Evolutionary conservation across 352 stramenopile genomes (phyloP), one percentile per base, ranked within the genome.

Genomic region (Phytophthora idaei): DNA sequence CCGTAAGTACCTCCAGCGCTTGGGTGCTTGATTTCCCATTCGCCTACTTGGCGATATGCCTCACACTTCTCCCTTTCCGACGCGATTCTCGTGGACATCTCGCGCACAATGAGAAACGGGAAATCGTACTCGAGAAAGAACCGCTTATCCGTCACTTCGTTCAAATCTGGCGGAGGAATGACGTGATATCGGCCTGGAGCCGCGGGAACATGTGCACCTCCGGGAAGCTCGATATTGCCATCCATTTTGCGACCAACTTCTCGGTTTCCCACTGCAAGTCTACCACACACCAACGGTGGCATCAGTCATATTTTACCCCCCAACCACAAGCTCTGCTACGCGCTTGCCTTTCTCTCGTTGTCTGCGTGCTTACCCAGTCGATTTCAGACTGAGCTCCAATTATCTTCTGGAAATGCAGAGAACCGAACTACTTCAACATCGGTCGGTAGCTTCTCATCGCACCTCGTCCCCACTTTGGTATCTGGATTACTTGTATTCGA

Each of bases 51-150:
- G 2, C 17, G 0, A 31, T 6, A 1, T 31, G 21, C 44, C 8
- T 49, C 44, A 2, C 1, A 1, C 15, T 29, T 9, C 9, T 49
- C 44, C 44, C 3, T 15, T 31, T 15, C 44, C 44, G 44, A 49
- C 5, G 15, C 44, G 15, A 1, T 9, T 10, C 7, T 5, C 17
- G 7, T 12, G 1, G 44, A 17, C 8, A 32, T 14, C 1, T 49
- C 21, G 5, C 10, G 17, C 21, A 49, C 45, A 49, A 68, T 15
- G 14, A 77, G 36, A 71, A 71, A 68, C 48, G 66, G 54, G 69
- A 76, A 70, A 47, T 66, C 52, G 44, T 71, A 71, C 47, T 71
- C 56, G 10, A 68, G 61, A 1, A 69, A 41, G 37, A 64, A 70
- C 15, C 50, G 32, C n/a, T 5, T 21, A 39, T 70, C 59, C 8